Evolutionary conservation across 2,329 filamentous ascomycete species (phyloP).

Genomic region (Pleomassaria siparia): DNA sequence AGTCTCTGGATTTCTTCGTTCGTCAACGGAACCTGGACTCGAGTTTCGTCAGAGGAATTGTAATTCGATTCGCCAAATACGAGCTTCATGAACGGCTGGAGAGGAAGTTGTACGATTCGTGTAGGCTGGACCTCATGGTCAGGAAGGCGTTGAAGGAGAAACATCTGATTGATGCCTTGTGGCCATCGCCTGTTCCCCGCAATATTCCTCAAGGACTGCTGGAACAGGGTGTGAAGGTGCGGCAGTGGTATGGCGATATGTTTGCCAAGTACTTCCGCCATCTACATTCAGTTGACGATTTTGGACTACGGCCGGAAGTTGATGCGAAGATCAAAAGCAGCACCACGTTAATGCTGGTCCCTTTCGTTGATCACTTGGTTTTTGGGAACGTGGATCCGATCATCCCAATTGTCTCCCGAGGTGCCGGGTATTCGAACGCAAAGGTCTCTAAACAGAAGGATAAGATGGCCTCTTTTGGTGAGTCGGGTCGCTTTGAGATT

Average conservation of each 20-base stretch:
- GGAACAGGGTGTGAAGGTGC: slow-evolving; percentile 35
- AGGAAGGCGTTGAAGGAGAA: slow-evolving; percentile 43
- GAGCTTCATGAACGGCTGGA: slow-evolving; percentile 39
- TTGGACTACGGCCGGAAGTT: slow-evolving; percentile 33
- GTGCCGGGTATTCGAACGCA: slow-evolving; percentile 32
- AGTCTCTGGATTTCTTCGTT: slow-evolving; percentile 35
- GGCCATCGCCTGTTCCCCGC: slow-evolving; percentile 35
- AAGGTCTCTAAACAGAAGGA: slow-evolving; percentile 19
- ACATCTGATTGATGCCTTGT: slow-evolving; percentile 38
- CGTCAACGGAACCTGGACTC: slow-evolving; percentile 35
- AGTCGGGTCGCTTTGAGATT: slow-evolving; percentile 35
- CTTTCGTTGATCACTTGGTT: slow-evolving; percentile 36
- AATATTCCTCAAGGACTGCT: slow-evolving; percentile 29
- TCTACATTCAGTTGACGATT: slow-evolving; percentile 34
- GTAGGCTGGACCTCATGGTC: slow-evolving; percentile 38
- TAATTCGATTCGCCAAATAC: slow-evolving; percentile 38
- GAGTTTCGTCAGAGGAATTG: slow-evolving; percentile 33
- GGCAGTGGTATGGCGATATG: slow-evolving; percentile 43
- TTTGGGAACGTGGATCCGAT: slow-evolving; percentile 38
- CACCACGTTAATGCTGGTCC: slow-evolving; percentile 37
- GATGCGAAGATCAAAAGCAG: slow-evolving; percentile 33
- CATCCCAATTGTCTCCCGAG: slow-evolving; percentile 34
- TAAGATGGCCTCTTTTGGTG: slow-evolving; percentile 22
- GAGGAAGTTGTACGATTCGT: slow-evolving; percentile 39
- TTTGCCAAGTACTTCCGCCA: slow-evolving; percentile 40